These are phyloP conservation scores for Dissophora ornata DNA, from an alignment of 192 early-diverging fungal genomes.

Conservation along the genomic window DNA sequence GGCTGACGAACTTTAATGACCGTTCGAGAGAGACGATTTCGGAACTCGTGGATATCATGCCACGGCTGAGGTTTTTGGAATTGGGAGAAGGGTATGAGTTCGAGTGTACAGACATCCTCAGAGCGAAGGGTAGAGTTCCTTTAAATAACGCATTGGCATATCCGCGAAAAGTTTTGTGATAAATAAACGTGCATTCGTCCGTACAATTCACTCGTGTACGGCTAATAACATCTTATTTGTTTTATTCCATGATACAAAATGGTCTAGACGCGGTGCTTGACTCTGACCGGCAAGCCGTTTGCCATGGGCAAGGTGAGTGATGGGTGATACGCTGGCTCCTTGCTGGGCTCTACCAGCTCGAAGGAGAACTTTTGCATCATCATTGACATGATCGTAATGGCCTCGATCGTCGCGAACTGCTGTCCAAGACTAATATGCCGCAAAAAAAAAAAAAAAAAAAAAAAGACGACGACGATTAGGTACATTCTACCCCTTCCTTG, in stretches of 20 bases:
- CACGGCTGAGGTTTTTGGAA: not conserved
- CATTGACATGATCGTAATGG: conserved; percentile 42
- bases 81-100: not conserved
- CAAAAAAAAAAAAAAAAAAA: conserved; percentile 4
- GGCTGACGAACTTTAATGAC: not conserved
- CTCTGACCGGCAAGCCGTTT: conserved; percentile 37
- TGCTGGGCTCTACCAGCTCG: conserved; percentile 44
- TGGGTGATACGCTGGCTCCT: conserved; percentile 26
- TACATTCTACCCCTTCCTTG: too few species aligned
- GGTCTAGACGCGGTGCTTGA: conserved; percentile 14
- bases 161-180: too few species aligned
- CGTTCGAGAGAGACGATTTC: not conserved
- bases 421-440: conserved; percentile 42
- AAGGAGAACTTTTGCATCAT: conserved; percentile 52
- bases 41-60: not conserved
- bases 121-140: too few species aligned
- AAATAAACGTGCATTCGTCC: too few species aligned
- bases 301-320: conserved; percentile 55
- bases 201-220: too few species aligned
- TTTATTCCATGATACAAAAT: too few species aligned
- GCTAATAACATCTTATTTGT: too few species aligned
- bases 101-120: too few species aligned
- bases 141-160: too few species aligned
- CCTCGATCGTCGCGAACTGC: conserved; percentile 58
- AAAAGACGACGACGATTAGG: not conserved